Evolutionary conservation across 1,139 yeast genomes (phyloP).

Genomic region (Yarrowia galli): DNA sequence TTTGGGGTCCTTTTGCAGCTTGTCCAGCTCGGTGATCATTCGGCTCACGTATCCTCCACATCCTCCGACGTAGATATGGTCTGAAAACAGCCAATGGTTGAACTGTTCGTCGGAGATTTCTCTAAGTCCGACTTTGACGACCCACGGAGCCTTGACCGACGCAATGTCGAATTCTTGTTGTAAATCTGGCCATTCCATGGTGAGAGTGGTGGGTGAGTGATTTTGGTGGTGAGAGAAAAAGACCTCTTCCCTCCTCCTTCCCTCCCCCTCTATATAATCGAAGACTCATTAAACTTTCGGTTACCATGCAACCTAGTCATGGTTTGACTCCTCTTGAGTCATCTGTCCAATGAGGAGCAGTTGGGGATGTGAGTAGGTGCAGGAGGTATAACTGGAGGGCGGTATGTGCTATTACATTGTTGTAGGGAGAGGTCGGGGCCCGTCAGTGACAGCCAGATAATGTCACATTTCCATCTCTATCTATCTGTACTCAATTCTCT

Average conservation of each 20-base stretch:
- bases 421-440: too few species aligned
- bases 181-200: conserved; percentile 33
- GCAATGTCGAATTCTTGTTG: conserved; percentile 24
- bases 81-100: conserved; percentile 34
- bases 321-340: conserved; percentile 31
- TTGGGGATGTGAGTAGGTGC: not conserved
- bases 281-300: conserved; percentile 27
- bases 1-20: conserved; percentile 1
- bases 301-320: conserved; percentile 27
- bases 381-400: too few species aligned
- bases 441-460: too few species aligned
- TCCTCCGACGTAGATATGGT: conserved; percentile 31
- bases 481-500: too few species aligned
- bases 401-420: too few species aligned
- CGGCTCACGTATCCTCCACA: conserved; percentile 22
- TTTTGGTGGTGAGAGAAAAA: too few species aligned
- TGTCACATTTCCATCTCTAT: too few species aligned
- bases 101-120: conserved; percentile 31
- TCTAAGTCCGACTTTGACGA: conserved; percentile 21
- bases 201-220: not conserved
- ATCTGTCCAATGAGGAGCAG: conserved; percentile 27
- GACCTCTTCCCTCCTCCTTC: too few species aligned
- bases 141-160: conserved; percentile 32
- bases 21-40: conserved; percentile 23
- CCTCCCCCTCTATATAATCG: not conserved